Conservation (phyloP, 1,139 yeast genomes). For the Yamadazyma oceani region DNA sequence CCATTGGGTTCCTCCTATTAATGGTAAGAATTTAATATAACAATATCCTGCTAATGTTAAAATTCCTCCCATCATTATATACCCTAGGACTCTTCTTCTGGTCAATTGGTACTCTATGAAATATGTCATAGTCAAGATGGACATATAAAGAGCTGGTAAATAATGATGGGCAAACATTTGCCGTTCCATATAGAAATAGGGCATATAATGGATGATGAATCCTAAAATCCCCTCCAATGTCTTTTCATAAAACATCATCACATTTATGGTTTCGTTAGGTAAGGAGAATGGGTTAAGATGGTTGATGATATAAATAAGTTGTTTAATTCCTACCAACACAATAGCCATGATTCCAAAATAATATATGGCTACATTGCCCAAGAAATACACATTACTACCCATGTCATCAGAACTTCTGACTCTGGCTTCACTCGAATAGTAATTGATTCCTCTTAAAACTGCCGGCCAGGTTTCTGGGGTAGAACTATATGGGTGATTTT, state of each 20-base stretch:
- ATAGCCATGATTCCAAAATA: conserved; percentile 26
- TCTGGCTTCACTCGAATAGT: conserved; percentile 24
- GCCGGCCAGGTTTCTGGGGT: conserved; percentile 44
- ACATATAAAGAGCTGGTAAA: conserved; percentile 36
- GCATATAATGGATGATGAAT: conserved; percentile 37
- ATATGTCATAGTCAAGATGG: conserved; percentile 32
- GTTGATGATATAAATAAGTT: conserved; percentile 21
- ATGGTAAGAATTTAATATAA: conserved; percentile 28
- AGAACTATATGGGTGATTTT: conserved; percentile 30
- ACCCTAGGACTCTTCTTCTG: conserved; percentile 21
- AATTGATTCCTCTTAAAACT: conserved; percentile 32
- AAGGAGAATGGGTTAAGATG: conserved; percentile 35
- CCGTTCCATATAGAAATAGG: conserved; percentile 33
- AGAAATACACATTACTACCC: conserved; percentile 29
- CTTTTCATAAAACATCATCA: conserved; percentile 21
- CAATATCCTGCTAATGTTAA: conserved; percentile 13
- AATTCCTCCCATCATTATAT: conserved; percentile 17
- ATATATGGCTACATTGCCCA: conserved; percentile 40
- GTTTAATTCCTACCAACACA: conserved; percentile 20
- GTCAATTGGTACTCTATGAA: conserved; percentile 31
- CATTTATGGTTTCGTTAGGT: conserved; percentile 16
- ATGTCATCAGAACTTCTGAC: conserved; percentile 20
- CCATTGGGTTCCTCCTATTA: conserved; percentile 40
- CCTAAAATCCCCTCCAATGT: conserved; percentile 32
- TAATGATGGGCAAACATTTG: conserved; percentile 42